Percentiles rank a stretch among this genome's conserved stretches.
Conservation (phyloP, 805 yeast species). For the Cyberlindnera petersonii region DNA sequence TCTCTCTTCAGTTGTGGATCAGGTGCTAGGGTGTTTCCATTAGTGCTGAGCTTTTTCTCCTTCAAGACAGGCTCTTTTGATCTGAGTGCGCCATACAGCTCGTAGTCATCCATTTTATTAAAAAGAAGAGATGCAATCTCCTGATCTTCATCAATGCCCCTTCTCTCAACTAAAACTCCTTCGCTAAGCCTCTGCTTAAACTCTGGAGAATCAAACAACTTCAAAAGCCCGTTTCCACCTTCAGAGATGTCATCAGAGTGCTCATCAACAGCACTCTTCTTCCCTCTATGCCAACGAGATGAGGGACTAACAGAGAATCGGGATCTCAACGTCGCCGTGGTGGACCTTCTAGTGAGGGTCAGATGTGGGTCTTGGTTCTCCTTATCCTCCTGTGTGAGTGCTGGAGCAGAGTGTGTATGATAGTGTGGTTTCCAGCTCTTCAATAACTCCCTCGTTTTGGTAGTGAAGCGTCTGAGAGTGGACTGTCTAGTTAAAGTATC, state of each 20-base stretch:
- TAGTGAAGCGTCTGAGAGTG: conserved; percentile 10
- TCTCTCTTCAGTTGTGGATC: no score
- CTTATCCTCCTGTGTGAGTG: conserved; percentile 1
- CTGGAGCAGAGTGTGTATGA: no score
- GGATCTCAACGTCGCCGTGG: conserved; percentile 1
- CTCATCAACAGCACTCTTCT: background rate
- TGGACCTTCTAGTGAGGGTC: background rate
- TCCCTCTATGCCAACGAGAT: background rate
- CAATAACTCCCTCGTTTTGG: conserved; percentile 14
- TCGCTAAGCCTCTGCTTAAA: conserved; percentile 11
- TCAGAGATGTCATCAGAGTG: background rate
- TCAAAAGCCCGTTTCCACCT: conserved; percentile 1
- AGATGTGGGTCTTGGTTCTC: conserved; percentile 2
- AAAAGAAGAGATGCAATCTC: background rate
- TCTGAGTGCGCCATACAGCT: no score
- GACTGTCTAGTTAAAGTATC: conserved; percentile 4
- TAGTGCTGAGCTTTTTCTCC: conserved; percentile 1
- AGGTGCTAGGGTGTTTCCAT: no score
- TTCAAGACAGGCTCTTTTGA: no score
- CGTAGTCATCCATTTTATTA: no score
- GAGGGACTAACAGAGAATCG: conserved; percentile 1
- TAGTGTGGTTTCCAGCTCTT: conserved; percentile 9
- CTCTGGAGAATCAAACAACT: conserved; percentile 13
- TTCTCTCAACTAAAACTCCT: conserved; percentile 8
- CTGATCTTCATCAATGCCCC: background rate